These are phyloP conservation scores for Ceratocystis cubensis DNA, from an alignment of 2,329 filamentous ascomycete genomes.

Conservation along the genomic window DNA sequence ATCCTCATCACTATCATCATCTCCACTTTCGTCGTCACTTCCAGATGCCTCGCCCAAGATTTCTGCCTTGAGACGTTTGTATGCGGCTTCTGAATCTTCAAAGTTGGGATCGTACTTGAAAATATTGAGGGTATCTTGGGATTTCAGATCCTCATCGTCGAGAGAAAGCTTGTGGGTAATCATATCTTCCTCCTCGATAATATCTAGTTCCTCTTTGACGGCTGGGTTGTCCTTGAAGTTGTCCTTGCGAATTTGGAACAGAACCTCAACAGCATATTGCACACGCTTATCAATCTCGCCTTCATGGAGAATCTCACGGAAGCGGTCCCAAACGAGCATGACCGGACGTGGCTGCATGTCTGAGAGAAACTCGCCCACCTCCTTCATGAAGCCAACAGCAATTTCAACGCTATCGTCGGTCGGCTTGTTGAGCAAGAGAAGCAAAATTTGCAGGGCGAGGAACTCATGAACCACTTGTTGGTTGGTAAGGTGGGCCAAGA, in stretches of 20 bases:
- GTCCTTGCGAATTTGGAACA: slow-evolving; percentile 94
- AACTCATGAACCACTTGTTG: slow-evolving; percentile 93
- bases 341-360: slow-evolving; percentile 88
- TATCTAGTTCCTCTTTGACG: slow-evolving; percentile 80
- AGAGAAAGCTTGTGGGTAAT: slow-evolving; percentile 80
- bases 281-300: slow-evolving; percentile 93
- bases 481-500: slow-evolving; percentile 90
- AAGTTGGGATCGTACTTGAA: slow-evolving; percentile 90
- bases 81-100: slow-evolving; percentile 82
- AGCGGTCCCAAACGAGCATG: slow-evolving; percentile 86
- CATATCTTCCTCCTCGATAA: slow-evolving; percentile 96
- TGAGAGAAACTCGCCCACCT: slow-evolving; percentile 87
- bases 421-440: slow-evolving; percentile 86
- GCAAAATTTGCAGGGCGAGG: slow-evolving; percentile 78
- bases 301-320: slow-evolving; percentile 88
- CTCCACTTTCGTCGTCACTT: slow-evolving; percentile 58
- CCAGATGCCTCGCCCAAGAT: slow-evolving; percentile 90
- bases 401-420: slow-evolving; percentile 98
- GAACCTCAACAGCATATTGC: slow-evolving; percentile 98
- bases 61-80: slow-evolving; percentile 80
- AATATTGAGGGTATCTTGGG: slow-evolving; percentile 80
- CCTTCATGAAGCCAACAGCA: slow-evolving; percentile 81
- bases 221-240: slow-evolving; percentile 91
- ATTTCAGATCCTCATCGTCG: slow-evolving; percentile 63
- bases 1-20: slow-evolving; percentile 41